Conservation (phyloP, 805 yeast species). For the Middelhovenomyces tepae region DNA sequence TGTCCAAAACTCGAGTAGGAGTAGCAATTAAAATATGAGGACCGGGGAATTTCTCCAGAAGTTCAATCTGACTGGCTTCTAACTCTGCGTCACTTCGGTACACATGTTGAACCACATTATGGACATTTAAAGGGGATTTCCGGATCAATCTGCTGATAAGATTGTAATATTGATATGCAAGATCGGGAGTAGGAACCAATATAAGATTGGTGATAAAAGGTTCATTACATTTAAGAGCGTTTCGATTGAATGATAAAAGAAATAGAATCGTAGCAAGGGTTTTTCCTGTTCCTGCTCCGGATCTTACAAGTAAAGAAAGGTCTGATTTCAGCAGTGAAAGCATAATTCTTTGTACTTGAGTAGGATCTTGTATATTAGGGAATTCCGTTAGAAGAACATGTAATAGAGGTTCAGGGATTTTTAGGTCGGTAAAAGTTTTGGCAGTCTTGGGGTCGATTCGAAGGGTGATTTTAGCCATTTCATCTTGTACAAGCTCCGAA, state of each 20-base stretch:
- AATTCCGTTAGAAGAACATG: conserved; percentile 6
- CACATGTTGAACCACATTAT: conserved; percentile 19
- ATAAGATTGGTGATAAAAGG: conserved; percentile 20
- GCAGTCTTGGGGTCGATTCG: conserved; percentile 20
- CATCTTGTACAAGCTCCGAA: no score
- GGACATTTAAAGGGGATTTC: conserved; percentile 1
- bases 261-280: conserved; percentile 24
- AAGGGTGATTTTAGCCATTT: no score
- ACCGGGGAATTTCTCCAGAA: conserved; percentile 13
- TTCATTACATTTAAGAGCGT: conserved; percentile 3
- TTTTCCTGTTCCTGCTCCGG: conserved; percentile 29
- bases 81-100: conserved; percentile 21
- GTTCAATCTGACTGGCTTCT: conserved; percentile 19
- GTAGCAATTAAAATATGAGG: conserved; percentile 48
- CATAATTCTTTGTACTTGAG: conserved; percentile 23
- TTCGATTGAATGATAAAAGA: conserved; percentile 18
- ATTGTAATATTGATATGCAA: conserved; percentile 26
- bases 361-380: conserved; percentile 15
- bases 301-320: conserved; percentile 21
- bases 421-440: conserved; percentile 16
- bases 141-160: conserved; percentile 10
- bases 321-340: conserved; percentile 23
- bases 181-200: conserved; percentile 27
- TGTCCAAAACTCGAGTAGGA: conserved; percentile 44
- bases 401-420: conserved; percentile 10